Evolutionary conservation across 306 rosid genomes (phyloP).

Genomic region (Cicer yamashitae): DNA sequence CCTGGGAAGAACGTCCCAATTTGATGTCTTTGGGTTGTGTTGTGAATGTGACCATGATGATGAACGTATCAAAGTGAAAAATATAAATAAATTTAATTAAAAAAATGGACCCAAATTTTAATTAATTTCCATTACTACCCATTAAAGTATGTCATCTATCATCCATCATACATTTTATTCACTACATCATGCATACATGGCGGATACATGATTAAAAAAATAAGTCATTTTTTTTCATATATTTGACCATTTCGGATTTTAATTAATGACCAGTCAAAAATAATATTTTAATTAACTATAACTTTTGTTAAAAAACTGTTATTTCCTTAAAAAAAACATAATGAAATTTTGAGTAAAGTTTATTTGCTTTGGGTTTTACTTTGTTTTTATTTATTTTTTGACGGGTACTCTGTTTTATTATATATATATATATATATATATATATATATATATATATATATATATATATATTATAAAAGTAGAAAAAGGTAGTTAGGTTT

Average conservation of each 20-base stretch:
- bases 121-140: constrained; percentile 52
- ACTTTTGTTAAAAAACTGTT: too few relatives aligned
- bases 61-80: constrained; percentile 41
- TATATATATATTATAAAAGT: too few relatives aligned
- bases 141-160: constrained; percentile 27
- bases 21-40: constrained; percentile 38
- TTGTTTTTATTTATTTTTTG: too few relatives aligned
- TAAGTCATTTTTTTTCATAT: not conserved
- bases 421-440: too few relatives aligned
- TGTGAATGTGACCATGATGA: constrained; percentile 43
- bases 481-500: not conserved
- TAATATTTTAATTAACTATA: too few relatives aligned
- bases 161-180: not conserved
- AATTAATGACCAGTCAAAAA: not conserved
- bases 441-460: too few relatives aligned
- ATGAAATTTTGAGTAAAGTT: too few relatives aligned
- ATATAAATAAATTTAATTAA: not conserved
- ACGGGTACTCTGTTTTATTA: too few relatives aligned
- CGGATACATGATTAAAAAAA: not conserved
- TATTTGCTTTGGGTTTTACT: too few relatives aligned
- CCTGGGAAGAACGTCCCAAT: constrained; percentile 62
- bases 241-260: not conserved
- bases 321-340: too few relatives aligned
- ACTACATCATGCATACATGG: not conserved
- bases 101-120: constrained; percentile 36